Evolutionary conservation across 139 green algal genomes (phyloP), one percentile per base, ranked within the genome.

Genomic region (Picochlorum sp.): DNA sequence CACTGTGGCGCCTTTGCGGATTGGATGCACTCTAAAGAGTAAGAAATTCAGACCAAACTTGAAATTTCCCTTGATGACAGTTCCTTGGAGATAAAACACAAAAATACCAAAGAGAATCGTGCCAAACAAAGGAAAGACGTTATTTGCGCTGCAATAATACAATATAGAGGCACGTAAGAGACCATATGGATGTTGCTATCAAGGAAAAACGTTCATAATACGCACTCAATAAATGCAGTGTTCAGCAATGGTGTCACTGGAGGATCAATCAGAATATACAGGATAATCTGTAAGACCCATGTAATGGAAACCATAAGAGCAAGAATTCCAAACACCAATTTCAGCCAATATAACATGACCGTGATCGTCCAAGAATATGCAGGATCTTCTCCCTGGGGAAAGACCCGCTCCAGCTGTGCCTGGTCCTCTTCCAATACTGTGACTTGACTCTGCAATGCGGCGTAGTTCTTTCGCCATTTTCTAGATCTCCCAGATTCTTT

Each of bases 211-310:
- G 28, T 30, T 30, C 28, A 30, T 30, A 30, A 20, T 54, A 54
- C 47, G 47, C 47, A 54, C 47, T 30, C 89, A 41, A 87, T 79
- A 75, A 98, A 98, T 20, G 94, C 62, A 21, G 69, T 44, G 80
- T 98, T 98, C 26, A 98, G 82, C 47, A 98, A 82, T 3, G 90
- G 79, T 23, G 70, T 71, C 34, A 94, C 68, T 41, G 90, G 90
- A 4, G 81, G 75, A 49, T 84, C 67, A 7, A 91, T 78, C 62
- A 98, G 77, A 64, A 97, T 81, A 80, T 96, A 98, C 18, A 97
- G 65, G 14, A 94, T 80, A 46, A 97, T 91, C 75, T 98, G 92
- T 11, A 91, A 59, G n/a, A 97, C 66, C 92, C 93, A 98, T 30
- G 70, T 62, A 24, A 95, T 52, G 7, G 83, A 87, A 10, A 96